Evolutionary conservation across 306 rosid genomes (phyloP).

Genomic region (Urtica urens): DNA sequence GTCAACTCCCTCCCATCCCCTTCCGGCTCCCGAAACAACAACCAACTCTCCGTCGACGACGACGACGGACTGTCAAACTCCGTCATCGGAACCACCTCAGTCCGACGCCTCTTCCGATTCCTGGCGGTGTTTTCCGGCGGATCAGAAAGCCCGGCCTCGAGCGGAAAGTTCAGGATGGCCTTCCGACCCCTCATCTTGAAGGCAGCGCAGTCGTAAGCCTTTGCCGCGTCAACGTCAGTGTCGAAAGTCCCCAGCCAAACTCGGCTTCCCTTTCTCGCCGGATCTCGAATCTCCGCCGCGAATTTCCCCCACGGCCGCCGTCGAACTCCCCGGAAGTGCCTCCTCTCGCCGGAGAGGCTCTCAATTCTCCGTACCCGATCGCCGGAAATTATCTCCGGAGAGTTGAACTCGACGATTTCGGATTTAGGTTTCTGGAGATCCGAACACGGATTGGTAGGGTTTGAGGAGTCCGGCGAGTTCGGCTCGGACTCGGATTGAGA

Average conservation of each 20-base stretch:
- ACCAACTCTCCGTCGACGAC: conserved; percentile 12
- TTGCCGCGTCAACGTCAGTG: conserved; percentile 57
- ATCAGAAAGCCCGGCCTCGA: conserved; percentile 43
- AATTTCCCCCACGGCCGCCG: conserved; percentile 80
- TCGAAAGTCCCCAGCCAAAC: conserved; percentile 86
- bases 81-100: conserved; percentile 3
- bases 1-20: background rate
- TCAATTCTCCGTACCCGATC: background rate
- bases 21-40: conserved; percentile 4
- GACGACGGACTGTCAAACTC: background rate
- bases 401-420: background rate
- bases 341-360: background rate
- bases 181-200: conserved; percentile 70
- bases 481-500: conserved; percentile 30
- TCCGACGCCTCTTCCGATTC: conserved; percentile 41
- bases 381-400: background rate
- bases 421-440: conserved; percentile 14
- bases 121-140: conserved; percentile 29
- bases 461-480: conserved; percentile 16
- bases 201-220: conserved; percentile 70
- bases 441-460: background rate
- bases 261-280: conserved; percentile 46
- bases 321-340: conserved; percentile 67
- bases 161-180: conserved; percentile 60
- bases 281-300: conserved; percentile 83